Base-by-base conservation (phyloP, 345 rosid genomes). In the Ceriops decandra region DNA sequence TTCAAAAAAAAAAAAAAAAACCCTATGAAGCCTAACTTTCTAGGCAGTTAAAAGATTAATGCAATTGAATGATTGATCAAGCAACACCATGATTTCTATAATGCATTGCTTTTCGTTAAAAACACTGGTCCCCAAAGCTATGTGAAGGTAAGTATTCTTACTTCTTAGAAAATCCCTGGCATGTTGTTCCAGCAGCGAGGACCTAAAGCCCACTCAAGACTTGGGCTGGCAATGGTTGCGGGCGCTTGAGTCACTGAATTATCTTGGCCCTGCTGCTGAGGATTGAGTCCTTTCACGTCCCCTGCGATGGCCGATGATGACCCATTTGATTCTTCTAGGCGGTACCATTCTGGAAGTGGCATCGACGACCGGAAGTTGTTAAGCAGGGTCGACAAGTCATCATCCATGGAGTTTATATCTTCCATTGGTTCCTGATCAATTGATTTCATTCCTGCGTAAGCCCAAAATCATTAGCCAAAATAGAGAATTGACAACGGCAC, bases 341-440 rank as follows among this genome's bases (percentile, higher is more conserved):
- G 80, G 71, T 84, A 85, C 93, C 90, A 88, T 7, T 86, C 93
- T 17, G 93, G 93, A 11, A 84, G 79, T 3, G 91, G 85, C 68
- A 73, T 68, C 6, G 88, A 68, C 22, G 84, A 77, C 5, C 90
- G 90, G 73, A 88, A 85, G 69, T 77, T 84, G 74, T 77, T 82
- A 54, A 88, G 91, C 62, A 85, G 80, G 79, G 87, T 88, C 71
- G 82, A 47, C 42, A 88, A 67, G 66, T 85, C 89, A 0, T 90
- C 96, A 52, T 88, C 91, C 86, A 80, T 60, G 47, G 81, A 68
- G 52, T 72, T 67, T 72, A 76, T 79, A 82, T 80, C 81, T 77
- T 73, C 83, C 53, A 66, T 38, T 65, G 78, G 30, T 21, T 79
- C 88, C 65, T 82, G 11, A 54, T 54, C 32, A 19, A 60, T 73